Conservation (phyloP, 805 yeast genomes). For the Saccharomycopsis sp. region DNA sequence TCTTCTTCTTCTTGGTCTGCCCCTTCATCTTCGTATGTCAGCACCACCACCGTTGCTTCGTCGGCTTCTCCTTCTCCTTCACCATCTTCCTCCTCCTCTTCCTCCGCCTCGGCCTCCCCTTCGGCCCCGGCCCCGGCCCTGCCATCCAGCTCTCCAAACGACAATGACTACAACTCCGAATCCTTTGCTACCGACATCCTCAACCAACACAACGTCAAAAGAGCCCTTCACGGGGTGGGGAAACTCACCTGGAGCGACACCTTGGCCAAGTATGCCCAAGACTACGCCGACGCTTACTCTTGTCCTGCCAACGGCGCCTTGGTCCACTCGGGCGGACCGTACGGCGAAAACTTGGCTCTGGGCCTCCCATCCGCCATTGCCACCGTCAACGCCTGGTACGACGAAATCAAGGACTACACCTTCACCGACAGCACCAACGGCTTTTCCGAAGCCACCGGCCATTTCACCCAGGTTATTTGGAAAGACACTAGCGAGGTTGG, state of each 20-base stretch:
- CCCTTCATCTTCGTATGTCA: background rate
- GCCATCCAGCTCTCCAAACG: slow-evolving; percentile 19
- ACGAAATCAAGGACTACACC: slow-evolving; percentile 46
- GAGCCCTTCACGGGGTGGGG: slow-evolving; percentile 43
- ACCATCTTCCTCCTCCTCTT: background rate
- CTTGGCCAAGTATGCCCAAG: slow-evolving; percentile 46
- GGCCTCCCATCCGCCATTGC: slow-evolving; percentile 45
- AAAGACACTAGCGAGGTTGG: slow-evolving; percentile 51
- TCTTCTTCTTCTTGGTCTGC: slow-evolving; percentile 1
- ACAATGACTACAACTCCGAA: slow-evolving; percentile 16
- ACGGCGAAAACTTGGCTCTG: slow-evolving; percentile 77
- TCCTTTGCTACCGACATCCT: slow-evolving; percentile 34
- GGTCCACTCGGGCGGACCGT: slow-evolving; percentile 54
- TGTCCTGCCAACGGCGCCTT: slow-evolving; percentile 44
- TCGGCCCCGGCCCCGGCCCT: slow-evolving; percentile 18
- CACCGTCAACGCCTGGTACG: slow-evolving; percentile 70
- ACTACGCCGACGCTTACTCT: slow-evolving; percentile 44
- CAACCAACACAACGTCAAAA: slow-evolving; percentile 49
- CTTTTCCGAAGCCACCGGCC: slow-evolving; percentile 47
- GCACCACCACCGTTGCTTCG: slow-evolving; percentile 3
- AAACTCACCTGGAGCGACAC: slow-evolving; percentile 47
- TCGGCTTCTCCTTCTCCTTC: slow-evolving; percentile 1
- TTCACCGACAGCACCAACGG: slow-evolving; percentile 36
- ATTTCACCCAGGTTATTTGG: slow-evolving; percentile 81
- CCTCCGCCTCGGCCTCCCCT: slow-evolving; percentile 21